Percentiles rank a stretch among this genome's conserved stretches.
Conservation (phyloP, 2,329 filamentous ascomycete genomes). For the Ophiognomonia clavigignenti-juglandacearum region DNA sequence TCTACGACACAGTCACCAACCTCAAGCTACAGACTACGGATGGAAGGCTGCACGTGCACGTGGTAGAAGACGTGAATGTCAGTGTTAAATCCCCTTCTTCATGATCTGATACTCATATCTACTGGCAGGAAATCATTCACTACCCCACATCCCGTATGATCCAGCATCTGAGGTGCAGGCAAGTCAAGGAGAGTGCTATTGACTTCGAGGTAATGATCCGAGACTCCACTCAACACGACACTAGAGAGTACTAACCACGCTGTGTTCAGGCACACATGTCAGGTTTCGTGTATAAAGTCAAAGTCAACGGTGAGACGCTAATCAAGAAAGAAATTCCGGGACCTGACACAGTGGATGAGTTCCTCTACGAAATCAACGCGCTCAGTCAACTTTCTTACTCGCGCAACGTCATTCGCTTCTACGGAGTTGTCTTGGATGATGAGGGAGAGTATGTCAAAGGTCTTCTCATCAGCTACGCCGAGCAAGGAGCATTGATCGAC, state of each 20-base stretch:
- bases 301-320: slow-evolving; percentile 59
- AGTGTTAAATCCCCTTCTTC: slow-evolving; percentile 24
- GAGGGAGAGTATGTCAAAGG: slow-evolving; percentile 71
- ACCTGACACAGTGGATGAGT: slow-evolving; percentile 92
- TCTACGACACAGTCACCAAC: slow-evolving; percentile 94
- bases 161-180: slow-evolving; percentile 63
- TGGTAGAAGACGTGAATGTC: slow-evolving; percentile 89
- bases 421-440: slow-evolving; percentile 84
- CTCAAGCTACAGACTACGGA: slow-evolving; percentile 87
- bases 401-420: slow-evolving; percentile 75
- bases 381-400: slow-evolving; percentile 73
- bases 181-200: slow-evolving; percentile 68
- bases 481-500: slow-evolving; percentile 83
- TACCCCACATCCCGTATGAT: slow-evolving; percentile 74
- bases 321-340: slow-evolving; percentile 99
- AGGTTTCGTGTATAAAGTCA: slow-evolving; percentile 94
- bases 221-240: no score
- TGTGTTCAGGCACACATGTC: slow-evolving; percentile 95
- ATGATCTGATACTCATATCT: not conserved
- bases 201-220: no score
- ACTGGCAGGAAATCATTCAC: slow-evolving; percentile 69
- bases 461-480: slow-evolving; percentile 81
- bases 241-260: no score
- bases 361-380: slow-evolving; percentile 95
- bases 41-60: slow-evolving; percentile 87